phyloP scores from a whole-genome alignment of 2,329 filamentous ascomycete genomes.

The Alternaria atra region DNA sequence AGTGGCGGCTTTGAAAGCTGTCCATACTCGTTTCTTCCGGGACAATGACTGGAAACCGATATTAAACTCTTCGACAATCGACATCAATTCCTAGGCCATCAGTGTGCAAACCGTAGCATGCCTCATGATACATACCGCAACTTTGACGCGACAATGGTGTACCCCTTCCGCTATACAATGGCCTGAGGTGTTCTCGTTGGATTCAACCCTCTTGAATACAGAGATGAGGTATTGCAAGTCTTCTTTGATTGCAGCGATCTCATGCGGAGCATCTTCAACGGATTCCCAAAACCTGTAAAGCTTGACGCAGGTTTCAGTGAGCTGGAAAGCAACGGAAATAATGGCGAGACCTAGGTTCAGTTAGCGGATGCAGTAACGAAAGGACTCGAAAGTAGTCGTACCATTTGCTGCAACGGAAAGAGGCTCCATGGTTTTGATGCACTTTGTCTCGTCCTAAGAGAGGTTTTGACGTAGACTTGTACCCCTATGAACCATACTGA shows the following conservation, averaged over 20 bases:
- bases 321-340: not conserved
- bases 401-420: not conserved
- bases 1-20: not conserved
- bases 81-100: not conserved
- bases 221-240: conserved; percentile 23
- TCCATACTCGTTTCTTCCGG: not conserved
- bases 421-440: too few relatives aligned
- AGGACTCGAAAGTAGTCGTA: not conserved
- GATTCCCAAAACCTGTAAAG: conserved; percentile 25
- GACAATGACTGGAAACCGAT: not conserved
- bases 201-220: conserved; percentile 19
- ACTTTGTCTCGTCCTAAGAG: too few relatives aligned
- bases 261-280: conserved; percentile 21
- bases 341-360: not conserved
- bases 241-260: conserved; percentile 22
- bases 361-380: not conserved
- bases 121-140: conserved; percentile 1
- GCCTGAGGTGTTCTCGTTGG: not conserved
- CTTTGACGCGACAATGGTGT: conserved; percentile 20
- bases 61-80: not conserved
- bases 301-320: not conserved
- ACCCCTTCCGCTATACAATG: conserved; percentile 20
- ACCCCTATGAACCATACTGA: too few relatives aligned
- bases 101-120: too few relatives aligned
- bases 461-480: too few relatives aligned